phyloP scores from a whole-genome alignment of 371 early-diverging fungal species.

The Phascolomyces articulosus region DNA sequence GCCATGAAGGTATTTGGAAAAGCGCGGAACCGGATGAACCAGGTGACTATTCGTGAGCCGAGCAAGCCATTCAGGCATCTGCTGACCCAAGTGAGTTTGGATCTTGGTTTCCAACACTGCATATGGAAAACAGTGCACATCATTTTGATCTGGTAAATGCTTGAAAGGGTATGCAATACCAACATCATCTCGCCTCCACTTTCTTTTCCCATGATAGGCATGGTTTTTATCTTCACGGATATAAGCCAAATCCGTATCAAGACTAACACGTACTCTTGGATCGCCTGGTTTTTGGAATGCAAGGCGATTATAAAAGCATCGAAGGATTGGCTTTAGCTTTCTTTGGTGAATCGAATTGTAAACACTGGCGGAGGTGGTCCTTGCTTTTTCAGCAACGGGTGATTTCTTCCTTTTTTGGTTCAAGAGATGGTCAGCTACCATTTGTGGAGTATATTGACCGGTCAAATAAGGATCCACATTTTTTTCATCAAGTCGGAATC shows the following conservation, averaged over 20 bases:
- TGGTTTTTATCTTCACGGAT: constrained; percentile 90
- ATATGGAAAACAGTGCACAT: constrained; percentile 92
- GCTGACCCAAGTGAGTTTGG: constrained; percentile 82
- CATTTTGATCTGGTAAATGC: constrained; percentile 74
- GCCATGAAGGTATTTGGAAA: constrained; percentile 99
- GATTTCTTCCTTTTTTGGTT: constrained; percentile 64
- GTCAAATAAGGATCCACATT: constrained; percentile 52
- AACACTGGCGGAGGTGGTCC: constrained; percentile 78
- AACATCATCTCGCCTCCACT: constrained; percentile 93
- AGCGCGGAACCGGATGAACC: constrained; percentile 97
- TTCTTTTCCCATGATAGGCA: constrained; percentile 83
- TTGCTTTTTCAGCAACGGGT: constrained; percentile 66
- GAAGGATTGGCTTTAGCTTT: constrained; percentile 74
- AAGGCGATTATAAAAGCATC: constrained; percentile 97
- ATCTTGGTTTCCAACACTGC: constrained; percentile 98
- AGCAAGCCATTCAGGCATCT: constrained; percentile 91
- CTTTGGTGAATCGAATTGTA: constrained; percentile 77
- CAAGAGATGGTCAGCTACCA: constrained; percentile 47
- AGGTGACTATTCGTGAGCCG: constrained; percentile 87
- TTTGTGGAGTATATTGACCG: constrained; percentile 84
- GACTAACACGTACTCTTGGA: constrained; percentile 88
- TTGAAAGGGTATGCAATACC: constrained; percentile 89
- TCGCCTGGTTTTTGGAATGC: constrained; percentile 98
- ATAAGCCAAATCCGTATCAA: constrained; percentile 98
- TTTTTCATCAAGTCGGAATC: constrained; percentile 54